Base-by-base conservation (phyloP, 768 basidiomycete species). In the Megacollybia marginata region DNA sequence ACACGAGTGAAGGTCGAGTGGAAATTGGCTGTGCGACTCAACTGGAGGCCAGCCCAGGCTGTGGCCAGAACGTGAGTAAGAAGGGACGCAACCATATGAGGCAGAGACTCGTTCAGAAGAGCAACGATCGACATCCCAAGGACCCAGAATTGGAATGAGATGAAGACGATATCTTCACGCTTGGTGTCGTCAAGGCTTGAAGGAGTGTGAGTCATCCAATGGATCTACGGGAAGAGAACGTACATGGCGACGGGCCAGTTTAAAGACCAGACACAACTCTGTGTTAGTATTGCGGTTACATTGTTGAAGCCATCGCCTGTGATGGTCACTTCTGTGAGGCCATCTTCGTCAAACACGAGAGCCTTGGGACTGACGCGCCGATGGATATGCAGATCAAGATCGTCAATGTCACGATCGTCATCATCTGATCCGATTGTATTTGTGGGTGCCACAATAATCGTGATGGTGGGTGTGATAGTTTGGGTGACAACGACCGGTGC, bases 121-220 rank as follows among this genome's bases (percentile, higher is more conserved):
- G 51, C 34, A 9, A 53, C 46, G 35, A 50, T 2, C 20, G 46
- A 56, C 65, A 55, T 47, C 59, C 64, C 47, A 31, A 52, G 43
- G n/a, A 36, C 80, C 88, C 88, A 91, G 48, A 87, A 66, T 55
- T 90, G 85, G 68, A 89, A 91, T 6, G 74, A 72, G 36, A 90
- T 80, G 64, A 89, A 89, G 10, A 83, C 75, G 51, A 87, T 65
- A 61, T 91, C 88, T 59, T 89, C 86, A 23, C 88, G 81, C 61
- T 85, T 78, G 28, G 85, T 88, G 59, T 87, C 77, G 47, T 70
- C 69, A 47, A 91, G 72, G 19, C 86, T 89, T 53, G 23, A 20
- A 50, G 18, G 20, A 48, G 44, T 35, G 42, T 45, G 28, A 12
- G 48, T 28, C 23, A 20, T n/a, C 7, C 2, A 16, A 48, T 32